Percentiles rank a stretch among this genome's conserved stretches.
Conservation (phyloP, 768 basidiomycete species). For the Rhodocollybia butyracea region DNA sequence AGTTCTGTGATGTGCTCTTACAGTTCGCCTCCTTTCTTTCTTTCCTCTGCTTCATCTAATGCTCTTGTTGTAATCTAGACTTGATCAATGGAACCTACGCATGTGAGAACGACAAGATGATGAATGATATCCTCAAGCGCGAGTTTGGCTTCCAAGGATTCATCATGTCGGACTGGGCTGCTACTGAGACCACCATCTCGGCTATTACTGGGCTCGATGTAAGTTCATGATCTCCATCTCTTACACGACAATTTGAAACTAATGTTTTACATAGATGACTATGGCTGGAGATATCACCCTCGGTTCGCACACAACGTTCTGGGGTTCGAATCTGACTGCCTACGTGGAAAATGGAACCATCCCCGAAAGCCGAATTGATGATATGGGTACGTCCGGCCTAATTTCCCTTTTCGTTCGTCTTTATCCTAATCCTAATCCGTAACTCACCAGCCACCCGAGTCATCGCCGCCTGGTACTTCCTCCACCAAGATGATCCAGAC, state of each 20-base stretch:
- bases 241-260: background rate
- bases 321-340: slow-evolving; percentile 63
- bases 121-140: slow-evolving; percentile 74
- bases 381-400: slow-evolving; percentile 54
- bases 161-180: slow-evolving; percentile 75
- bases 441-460: slow-evolving; percentile 65
- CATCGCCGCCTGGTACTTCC: slow-evolving; percentile 65
- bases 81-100: slow-evolving; percentile 69
- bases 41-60: background rate
- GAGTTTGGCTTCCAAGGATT: slow-evolving; percentile 77
- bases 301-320: slow-evolving; percentile 51
- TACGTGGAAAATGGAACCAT: slow-evolving; percentile 74
- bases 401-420: background rate
- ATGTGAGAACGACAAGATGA: slow-evolving; percentile 66
- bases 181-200: slow-evolving; percentile 58
- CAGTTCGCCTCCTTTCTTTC: slow-evolving; percentile 37
- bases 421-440: slow-evolving; percentile 4
- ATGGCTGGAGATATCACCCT: slow-evolving; percentile 65
- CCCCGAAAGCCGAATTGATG: slow-evolving; percentile 59
- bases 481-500: slow-evolving; percentile 56
- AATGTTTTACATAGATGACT: slow-evolving; percentile 48
- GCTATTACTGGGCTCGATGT: slow-evolving; percentile 65
- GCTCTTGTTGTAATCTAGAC: slow-evolving; percentile 34
- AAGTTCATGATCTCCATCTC: slow-evolving; percentile 16
- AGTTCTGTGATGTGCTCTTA: slow-evolving; percentile 76